Evolutionary conservation across 2,329 filamentous ascomycete genomes (phyloP).

Genomic region (Pseudodiploospora longispora): DNA sequence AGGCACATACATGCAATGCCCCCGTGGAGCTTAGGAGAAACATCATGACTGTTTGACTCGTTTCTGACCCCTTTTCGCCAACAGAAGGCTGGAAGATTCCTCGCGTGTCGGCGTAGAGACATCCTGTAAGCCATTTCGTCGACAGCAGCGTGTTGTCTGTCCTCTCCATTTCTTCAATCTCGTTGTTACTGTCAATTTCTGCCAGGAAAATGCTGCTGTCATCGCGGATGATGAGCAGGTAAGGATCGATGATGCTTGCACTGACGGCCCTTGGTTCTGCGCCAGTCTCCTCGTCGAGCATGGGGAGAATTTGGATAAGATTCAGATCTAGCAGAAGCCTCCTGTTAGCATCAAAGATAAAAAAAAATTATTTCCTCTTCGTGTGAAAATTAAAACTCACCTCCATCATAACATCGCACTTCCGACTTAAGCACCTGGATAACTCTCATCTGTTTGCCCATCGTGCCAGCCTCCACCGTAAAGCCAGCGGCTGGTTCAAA

Average conservation of each 20-base stretch:
- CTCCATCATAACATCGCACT: slow-evolving; percentile 81
- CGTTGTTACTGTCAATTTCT: slow-evolving; percentile 66
- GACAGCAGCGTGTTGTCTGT: slow-evolving; percentile 46
- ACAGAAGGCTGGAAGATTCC: slow-evolving; percentile 43
- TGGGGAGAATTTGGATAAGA: slow-evolving; percentile 82
- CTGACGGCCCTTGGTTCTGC: slow-evolving; percentile 70
- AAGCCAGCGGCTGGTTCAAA: slow-evolving; percentile 85
- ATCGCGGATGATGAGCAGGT: slow-evolving; percentile 73
- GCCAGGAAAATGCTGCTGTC: slow-evolving; percentile 75
- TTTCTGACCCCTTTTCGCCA: slow-evolving; percentile 30
- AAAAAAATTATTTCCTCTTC: background rate
- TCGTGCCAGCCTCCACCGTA: slow-evolving; percentile 76
- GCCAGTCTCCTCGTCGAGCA: slow-evolving; percentile 84
- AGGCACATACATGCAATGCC: slow-evolving; percentile 57
- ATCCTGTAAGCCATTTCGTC: slow-evolving; percentile 75
- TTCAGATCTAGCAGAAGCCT: slow-evolving; percentile 57
- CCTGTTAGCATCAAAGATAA: background rate
- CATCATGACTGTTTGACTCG: slow-evolving; percentile 52
- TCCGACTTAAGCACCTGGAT: slow-evolving; percentile 84
- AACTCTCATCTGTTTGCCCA: slow-evolving; percentile 73
- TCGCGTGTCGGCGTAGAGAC: slow-evolving; percentile 64
- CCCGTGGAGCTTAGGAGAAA: slow-evolving; percentile 73
- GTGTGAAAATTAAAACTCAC: slow-evolving; percentile 40
- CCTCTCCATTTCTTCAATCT: slow-evolving; percentile 74
- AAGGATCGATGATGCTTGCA: slow-evolving; percentile 81